A percentile compares a stretch with the other conserved stretches of the same genome.
Conservation (phyloP, 441 rosid species). For the Macaranga tanarius region DNA sequence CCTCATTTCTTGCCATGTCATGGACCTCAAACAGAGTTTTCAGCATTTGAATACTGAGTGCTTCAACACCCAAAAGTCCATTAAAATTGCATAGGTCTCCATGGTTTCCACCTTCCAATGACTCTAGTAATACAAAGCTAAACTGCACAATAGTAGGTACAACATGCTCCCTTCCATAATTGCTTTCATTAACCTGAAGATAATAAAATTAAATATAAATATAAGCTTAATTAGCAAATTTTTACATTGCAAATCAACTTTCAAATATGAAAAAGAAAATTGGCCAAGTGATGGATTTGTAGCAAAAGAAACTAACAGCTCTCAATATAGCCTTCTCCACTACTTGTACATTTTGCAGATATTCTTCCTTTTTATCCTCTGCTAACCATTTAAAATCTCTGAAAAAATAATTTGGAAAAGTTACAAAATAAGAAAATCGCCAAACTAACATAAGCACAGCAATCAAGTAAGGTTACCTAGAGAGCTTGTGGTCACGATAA, state of each 20-base stretch:
- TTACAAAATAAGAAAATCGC: neutral
- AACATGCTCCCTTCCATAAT: conserved; percentile 72
- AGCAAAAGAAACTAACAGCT: conserved; percentile 52
- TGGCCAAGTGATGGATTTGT: conserved; percentile 15
- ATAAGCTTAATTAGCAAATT: neutral
- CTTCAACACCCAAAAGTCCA: conserved; percentile 58
- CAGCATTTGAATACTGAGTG: conserved; percentile 67
- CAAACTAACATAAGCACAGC: neutral
- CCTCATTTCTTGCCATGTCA: conserved; percentile 89
- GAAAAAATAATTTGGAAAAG: conserved; percentile 20
- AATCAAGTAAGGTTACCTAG: conserved; percentile 43
- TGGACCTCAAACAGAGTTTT: conserved; percentile 72
- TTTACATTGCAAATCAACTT: neutral
- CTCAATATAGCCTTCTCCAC: conserved; percentile 63
- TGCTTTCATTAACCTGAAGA: conserved; percentile 69
- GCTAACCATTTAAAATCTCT: conserved; percentile 79
- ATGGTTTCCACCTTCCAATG: conserved; percentile 44
- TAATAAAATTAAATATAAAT: conserved; percentile 3
- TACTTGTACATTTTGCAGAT: conserved; percentile 44
- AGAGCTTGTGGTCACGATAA: conserved; percentile 52
- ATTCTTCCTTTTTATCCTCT: conserved; percentile 51
- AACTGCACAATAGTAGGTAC: conserved; percentile 69
- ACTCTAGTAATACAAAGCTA: conserved; percentile 66
- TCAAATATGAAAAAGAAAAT: conserved; percentile 3
- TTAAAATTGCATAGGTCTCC: conserved; percentile 35